Base-by-base conservation (phyloP, 352 stramenopile genomes). In the Globisporangium canariense region DNA sequence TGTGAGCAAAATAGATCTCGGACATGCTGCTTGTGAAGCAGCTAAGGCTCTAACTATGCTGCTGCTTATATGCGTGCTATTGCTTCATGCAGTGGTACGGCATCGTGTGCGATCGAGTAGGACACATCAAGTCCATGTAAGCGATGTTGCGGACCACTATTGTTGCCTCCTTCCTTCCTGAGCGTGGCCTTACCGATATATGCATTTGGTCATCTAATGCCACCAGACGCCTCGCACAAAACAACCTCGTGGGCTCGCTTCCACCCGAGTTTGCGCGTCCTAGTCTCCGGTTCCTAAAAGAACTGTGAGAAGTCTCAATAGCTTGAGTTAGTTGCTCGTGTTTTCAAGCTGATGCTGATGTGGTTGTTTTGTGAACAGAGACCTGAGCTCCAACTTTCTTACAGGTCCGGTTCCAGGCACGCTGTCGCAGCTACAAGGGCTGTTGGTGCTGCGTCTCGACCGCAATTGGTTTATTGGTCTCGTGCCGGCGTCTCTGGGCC, bases 371-470 rank as follows among this genome's bases (percentile, higher is more conserved):
- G 20, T 30, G 32, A 38, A 10, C 65, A 91, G 82, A 22, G 82
- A 91, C 49, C 49, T 91, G 47, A 90, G 82, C 68, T 86, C 69
- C 18, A 91, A 91, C 55, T 91, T 86, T 64, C 70, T 91, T 32
- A 78, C 71, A 4, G 74, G 80, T 0, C 36, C 71, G 4, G 68
- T 90, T 14, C 82, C 82, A 13, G 56, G 72, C 45, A 86, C 77
- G 8, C 16, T 89, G 3, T 84, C 78, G 0, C 43, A 49, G 18
- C 62, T 91, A 4, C 51, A 32, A n/a, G 45, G 55, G 0, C 58
- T 91, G 9, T 69, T 70, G 2, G 68, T 77, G n/a, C 70, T 91
- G 30, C 77, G 75, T 13, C 73, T 91, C 34, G 74, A 91, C 49
- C 65, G 66, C 52, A 91, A 91, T 52, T 69, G 73, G 36, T 78